These are phyloP conservation scores for Aspergillus transmontanensis DNA, from an alignment of 2,329 filamentous ascomycete genomes.

Conservation along the genomic window DNA sequence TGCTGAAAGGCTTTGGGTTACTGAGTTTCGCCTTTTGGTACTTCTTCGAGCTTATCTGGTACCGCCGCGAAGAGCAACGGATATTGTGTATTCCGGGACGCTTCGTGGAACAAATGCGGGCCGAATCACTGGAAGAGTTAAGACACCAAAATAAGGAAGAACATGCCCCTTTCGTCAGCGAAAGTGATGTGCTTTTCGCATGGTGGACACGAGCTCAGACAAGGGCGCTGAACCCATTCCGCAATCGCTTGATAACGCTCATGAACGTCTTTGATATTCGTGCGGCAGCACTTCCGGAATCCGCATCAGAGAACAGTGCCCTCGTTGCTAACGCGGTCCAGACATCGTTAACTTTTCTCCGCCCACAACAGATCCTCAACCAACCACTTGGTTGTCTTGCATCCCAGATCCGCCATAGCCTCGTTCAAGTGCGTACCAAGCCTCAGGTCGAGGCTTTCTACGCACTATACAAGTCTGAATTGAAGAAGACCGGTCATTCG, in stretches of 20 bases:
- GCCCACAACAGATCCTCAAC: constrained; percentile 9
- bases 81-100: constrained; percentile 44
- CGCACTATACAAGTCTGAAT: background rate
- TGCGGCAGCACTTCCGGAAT: constrained; percentile 26
- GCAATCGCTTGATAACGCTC: constrained; percentile 33
- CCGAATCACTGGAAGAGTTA: constrained; percentile 14
- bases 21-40: constrained; percentile 35
- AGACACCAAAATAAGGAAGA: constrained; percentile 12
- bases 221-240: constrained; percentile 20
- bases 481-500: constrained; percentile 20
- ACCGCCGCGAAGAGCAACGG: constrained; percentile 34
- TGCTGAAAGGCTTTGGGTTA: background rate
- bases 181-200: constrained; percentile 49
- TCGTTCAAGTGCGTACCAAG: constrained; percentile 14
- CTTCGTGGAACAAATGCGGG: constrained; percentile 33
- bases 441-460: constrained; percentile 13
- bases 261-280: constrained; percentile 46
- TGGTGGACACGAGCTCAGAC: constrained; percentile 41
- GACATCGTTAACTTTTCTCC: background rate
- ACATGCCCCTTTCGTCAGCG: constrained; percentile 44
- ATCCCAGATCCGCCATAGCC: constrained; percentile 12
- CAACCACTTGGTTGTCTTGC: constrained; percentile 15
- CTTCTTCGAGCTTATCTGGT: constrained; percentile 35
- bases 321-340: constrained; percentile 26
- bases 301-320: constrained; percentile 24